Percentiles rank a stretch among this genome's conserved stretches.
phyloP scores from a whole-genome alignment of 805 yeast species.

The Myxozyma melibiosi region DNA sequence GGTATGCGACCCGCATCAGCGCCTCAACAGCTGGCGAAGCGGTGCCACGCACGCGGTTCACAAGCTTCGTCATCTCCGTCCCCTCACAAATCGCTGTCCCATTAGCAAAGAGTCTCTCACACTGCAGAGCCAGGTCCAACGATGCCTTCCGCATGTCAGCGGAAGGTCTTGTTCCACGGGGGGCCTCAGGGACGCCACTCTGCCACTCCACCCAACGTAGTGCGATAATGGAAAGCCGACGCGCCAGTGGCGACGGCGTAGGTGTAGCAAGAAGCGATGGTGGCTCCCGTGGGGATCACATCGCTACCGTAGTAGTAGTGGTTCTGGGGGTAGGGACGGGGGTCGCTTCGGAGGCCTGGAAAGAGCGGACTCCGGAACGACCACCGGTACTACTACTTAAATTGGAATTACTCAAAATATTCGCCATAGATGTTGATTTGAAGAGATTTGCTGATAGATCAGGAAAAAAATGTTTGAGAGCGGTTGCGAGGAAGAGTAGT shows the following conservation, averaged over 20 bases:
- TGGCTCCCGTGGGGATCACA: conserved; percentile 19
- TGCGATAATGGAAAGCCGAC: conserved; percentile 35
- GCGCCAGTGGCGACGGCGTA: conserved; percentile 32
- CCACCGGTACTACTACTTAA: conserved; percentile 26
- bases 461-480: not conserved
- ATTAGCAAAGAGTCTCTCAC: conserved; percentile 38
- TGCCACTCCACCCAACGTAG: conserved; percentile 37
- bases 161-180: conserved; percentile 34
- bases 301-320: conserved; percentile 19
- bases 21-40: conserved; percentile 25
- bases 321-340: conserved; percentile 4
- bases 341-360: conserved; percentile 3
- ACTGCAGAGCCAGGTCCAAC: conserved; percentile 36
- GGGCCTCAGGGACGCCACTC: conserved; percentile 41
- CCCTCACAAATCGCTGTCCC: conserved; percentile 34
- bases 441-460: not conserved
- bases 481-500: not conserved
- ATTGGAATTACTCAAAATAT: conserved; percentile 32
- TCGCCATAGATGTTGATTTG: conserved; percentile 30
- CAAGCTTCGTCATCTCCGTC: conserved; percentile 9
- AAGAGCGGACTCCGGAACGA: conserved; percentile 13
- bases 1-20: conserved; percentile 26
- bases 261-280: conserved; percentile 35
- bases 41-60: not conserved
- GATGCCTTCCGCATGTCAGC: conserved; percentile 36